These are phyloP conservation scores for Jatropha curcas DNA, from an alignment of 345 rosid genomes.

Conservation along the genomic window DNA sequence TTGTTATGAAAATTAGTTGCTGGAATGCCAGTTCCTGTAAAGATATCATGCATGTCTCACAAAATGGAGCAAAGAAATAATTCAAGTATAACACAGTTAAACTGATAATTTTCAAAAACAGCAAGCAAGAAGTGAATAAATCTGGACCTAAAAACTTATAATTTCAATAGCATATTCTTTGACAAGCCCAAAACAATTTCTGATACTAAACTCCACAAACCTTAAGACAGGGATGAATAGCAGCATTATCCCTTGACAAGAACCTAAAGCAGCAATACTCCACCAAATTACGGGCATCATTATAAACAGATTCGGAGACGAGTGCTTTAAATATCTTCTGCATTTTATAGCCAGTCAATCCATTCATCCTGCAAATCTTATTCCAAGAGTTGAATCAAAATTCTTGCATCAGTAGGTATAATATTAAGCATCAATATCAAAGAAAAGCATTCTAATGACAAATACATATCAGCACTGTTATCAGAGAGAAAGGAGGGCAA, in stretches of 20 bases:
- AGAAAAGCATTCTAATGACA: neutral
- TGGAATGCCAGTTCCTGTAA: slow-evolving; percentile 89
- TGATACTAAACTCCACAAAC: slow-evolving; percentile 34
- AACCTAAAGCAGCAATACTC: slow-evolving; percentile 95
- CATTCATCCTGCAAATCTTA: slow-evolving; percentile 86
- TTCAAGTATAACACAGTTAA: neutral
- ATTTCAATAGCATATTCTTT: neutral
- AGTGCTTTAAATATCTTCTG: slow-evolving; percentile 83
- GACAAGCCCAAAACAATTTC: neutral
- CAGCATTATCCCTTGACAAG: slow-evolving; percentile 77
- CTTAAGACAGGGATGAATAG: slow-evolving; percentile 84
- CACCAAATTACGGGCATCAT: slow-evolving; percentile 70
- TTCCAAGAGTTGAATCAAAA: slow-evolving; percentile 40
- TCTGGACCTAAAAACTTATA: neutral
- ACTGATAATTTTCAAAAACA: neutral
- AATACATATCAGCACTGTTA: neutral
- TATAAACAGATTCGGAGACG: slow-evolving; percentile 56
- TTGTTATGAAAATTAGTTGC: slow-evolving; percentile 81
- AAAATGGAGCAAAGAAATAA: neutral
- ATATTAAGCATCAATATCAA: neutral
- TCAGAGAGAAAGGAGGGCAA: neutral
- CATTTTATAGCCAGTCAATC: slow-evolving; percentile 76
- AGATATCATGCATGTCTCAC: slow-evolving; percentile 13
- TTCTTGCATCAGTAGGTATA: slow-evolving; percentile 27
- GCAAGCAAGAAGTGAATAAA: neutral